Base-by-base conservation (phyloP, 1,139 yeast species). In the Scheffersomyces titani region DNA sequence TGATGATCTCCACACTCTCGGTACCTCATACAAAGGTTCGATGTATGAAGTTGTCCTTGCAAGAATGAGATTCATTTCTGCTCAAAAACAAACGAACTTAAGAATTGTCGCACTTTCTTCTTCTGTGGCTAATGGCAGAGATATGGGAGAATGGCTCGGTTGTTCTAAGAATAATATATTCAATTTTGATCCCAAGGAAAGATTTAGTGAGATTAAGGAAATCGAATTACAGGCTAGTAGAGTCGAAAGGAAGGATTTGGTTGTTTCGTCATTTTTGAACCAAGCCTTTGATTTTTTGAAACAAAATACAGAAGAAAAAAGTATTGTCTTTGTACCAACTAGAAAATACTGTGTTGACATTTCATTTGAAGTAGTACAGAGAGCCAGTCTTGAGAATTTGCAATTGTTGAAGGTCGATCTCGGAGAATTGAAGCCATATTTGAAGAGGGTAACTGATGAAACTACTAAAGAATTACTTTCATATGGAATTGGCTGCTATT, bases 91-190 rank as follows among this genome's bases (percentile, higher is more conserved):
- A 36, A 75, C 72, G 2, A 64, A 70, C 5, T 63, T 86, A 2
- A 76, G 98, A 59, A 73, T 92, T 40, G 82, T 94, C 21, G 93
- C 85, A 0, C 72, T 94, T 18, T 80, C 91, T 1, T 79, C 85
- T 1, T 85, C 97, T 0, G 70, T 93, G 46, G 85, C 96, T 0
- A 89, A 89, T 67, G 91, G 89, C 3, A 80, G 85, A 55, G 97
- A 91, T 62, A 71, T 93, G 60, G 96, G 91, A 1, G 91, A 88
- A 58, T 96, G 98, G 97, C 72, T 94, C 45, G 97, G 96, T 2
- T 87, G 90, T 44, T 76, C 83, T 44, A 78, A 77, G 55, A 78
- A 74, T 47, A 78, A 85, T 51, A 79, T 87, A 4, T 91, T 80
- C 73, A 93, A 92, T 65, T 92, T 89, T 68, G 80, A 86, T 21